Base-by-base conservation (phyloP, 768 basidiomycete species). In the Lyophyllum shimeji region DNA sequence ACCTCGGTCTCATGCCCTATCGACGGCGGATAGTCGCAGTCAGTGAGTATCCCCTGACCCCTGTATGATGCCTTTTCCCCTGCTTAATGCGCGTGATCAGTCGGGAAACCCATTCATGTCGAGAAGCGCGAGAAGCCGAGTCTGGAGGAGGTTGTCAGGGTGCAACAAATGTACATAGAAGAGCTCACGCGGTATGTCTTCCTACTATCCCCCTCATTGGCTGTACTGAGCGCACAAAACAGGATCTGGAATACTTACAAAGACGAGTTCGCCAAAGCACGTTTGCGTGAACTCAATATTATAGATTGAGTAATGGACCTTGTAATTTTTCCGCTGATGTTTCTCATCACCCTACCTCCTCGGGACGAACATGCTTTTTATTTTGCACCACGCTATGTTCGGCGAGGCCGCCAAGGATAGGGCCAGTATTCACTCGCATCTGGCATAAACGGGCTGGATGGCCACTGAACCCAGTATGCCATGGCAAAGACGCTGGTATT, bases 241-340 rank as follows among this genome's bases (percentile, higher is more conserved):
- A 97, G 95, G 48, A 96, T 98, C 60, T 98, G 95, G 95, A 83
- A 98, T 67, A 86, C 87, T 7, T 96, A 98, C 76, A 98, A 98
- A 71, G 90, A 98, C 66, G 81, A 87, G 52, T 97, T 95, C 65
- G 95, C 95, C 29, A 87, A 90, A 66, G 79, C 91, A 25, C 80
- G 95, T 42, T 82, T 83, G 53, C 78, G 82, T 59, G 90, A 93
- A 67, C 76, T 93, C 60, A 90, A 76, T 64, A 89, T 93, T 66
- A 82, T 93, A 60, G 90, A 87, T 55, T 91, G 66, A 75, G 52
- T 24, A 39, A 46, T 53, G 55, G 49, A 46, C 43, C n/a, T 53
- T 58, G 54, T 58, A 58, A 55, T 52, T 54, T 43, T 29, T 46
- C 39, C n/a, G n/a, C n/a, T n/a, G n/a, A 50, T 40, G 46, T 39